Base-by-base conservation (phyloP, 2,329 filamentous ascomycete genomes). In the Fusarium agapanthi region DNA sequence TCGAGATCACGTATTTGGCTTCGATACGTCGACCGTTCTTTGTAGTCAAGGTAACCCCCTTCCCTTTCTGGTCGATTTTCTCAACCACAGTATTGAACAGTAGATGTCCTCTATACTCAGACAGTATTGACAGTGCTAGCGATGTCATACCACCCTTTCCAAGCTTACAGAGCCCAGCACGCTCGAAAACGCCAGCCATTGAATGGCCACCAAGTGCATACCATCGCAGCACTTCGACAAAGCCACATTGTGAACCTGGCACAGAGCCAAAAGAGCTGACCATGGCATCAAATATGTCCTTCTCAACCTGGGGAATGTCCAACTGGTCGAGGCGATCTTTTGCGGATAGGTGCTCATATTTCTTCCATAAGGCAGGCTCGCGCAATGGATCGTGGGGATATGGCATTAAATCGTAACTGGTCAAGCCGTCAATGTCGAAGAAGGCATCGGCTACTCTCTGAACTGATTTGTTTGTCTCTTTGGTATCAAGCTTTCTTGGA, bases 371-470 rank as follows among this genome's bases (percentile, higher is more conserved):
- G 0, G 72, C 71, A 1, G 79, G 77, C 15, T 72, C 66, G 8
- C 78, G 74, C 12, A 77, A 67, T 2, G 79, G 76, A 18, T 81
- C 79, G 51, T 81, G 78, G 1, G 82, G 81, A 45, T 76, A 83
- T 0, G 81, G 81, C 80, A 83, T 82, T 3, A 82, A 47, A 0
- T 77, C 66, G 8, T 77, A 69, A 41, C 79, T 79, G 13, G 71
- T 66, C 5, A 75, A 12, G 6, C 79, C 80, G 50, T 81, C 80
- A 18, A 81, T 65, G 4, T 70, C 67, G 59, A 82, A 81, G 60
- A 83, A 80, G 7, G 41, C 56, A 22, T 72, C 56, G 0, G 79
- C 79, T 13, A 77, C 61, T 47, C 43, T 26, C 11, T 75, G 67
- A 5, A 61, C 53, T 4, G 50, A 45, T 13, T 24, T 14, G 24